phyloP scores from a whole-genome alignment of 1,139 yeast species.

The Wickerhamomyces sp. region DNA sequence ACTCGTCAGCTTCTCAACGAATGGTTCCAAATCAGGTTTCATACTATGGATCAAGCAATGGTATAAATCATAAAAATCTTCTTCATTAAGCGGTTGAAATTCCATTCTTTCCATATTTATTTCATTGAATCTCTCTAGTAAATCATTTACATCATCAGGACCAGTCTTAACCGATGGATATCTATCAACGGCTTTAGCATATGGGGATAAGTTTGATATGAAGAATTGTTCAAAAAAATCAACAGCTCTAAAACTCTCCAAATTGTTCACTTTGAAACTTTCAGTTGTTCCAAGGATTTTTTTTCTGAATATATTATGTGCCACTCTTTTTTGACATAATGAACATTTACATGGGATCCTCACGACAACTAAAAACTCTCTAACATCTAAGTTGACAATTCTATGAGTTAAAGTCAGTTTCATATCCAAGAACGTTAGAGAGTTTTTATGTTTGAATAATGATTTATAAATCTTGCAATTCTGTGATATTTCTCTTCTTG shows the following conservation, averaged over 20 bases:
- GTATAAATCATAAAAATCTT: slow-evolving; percentile 29
- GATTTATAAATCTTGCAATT: slow-evolving; percentile 29
- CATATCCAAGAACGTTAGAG: slow-evolving; percentile 33
- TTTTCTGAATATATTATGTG: slow-evolving; percentile 25
- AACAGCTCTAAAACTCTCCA: slow-evolving; percentile 28
- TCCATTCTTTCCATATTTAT: slow-evolving; percentile 12
- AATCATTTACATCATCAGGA: slow-evolving; percentile 30
- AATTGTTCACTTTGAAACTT: slow-evolving; percentile 25
- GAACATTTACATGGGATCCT: slow-evolving; percentile 29
- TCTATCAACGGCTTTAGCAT: slow-evolving; percentile 36
- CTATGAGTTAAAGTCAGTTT: slow-evolving; percentile 21
- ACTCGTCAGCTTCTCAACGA: slow-evolving; percentile 28
- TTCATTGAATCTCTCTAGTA: slow-evolving; percentile 28
- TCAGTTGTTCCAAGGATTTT: slow-evolving; percentile 28
- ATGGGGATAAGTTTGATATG: slow-evolving; percentile 31
- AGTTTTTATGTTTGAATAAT: slow-evolving; percentile 28
- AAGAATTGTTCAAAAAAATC: slow-evolving; percentile 32
- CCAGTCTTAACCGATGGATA: slow-evolving; percentile 37
- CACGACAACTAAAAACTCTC: slow-evolving; percentile 26
- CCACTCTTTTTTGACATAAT: slow-evolving; percentile 23
- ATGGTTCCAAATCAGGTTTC: slow-evolving; percentile 30
- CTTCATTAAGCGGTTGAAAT: slow-evolving; percentile 24
- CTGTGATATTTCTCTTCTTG: slow-evolving; percentile 28
- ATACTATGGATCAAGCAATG: slow-evolving; percentile 35
- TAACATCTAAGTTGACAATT: slow-evolving; percentile 29